Base-by-base conservation (phyloP, 163 green algal species). In the Chlorella variabilis region DNA sequence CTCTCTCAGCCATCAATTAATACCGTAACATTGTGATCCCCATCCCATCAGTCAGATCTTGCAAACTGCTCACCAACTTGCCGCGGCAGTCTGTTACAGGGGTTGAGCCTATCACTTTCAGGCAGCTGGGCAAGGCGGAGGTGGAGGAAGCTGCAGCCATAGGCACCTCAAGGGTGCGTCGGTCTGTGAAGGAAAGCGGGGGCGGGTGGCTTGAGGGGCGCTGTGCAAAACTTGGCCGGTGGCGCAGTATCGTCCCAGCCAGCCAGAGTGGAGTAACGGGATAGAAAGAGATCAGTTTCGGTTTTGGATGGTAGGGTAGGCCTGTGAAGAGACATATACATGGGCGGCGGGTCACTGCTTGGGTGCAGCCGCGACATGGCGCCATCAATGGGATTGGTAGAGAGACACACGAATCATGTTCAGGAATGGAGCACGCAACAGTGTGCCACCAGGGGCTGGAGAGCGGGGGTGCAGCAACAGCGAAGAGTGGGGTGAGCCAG, bases 261-360 rank as follows among this genome's bases (percentile, higher is more conserved):
- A 9, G 15, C 5, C 15, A 62, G 20, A 62, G 20, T 9, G 4
- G 23, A 62, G 45, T 62, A n/a, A n/a, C 15, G 54, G 18, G 20
- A 62, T 62, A 62, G 54, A n/a, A 62, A n/a, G 20, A n/a, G 25
- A 62, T 62, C 54, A n/a, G 54, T 62, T n/a, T n/a, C n/a, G n/a
- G 13, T n/a, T 54, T 11, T 54, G 45, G 45, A 54, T 54, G 45
- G 45, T 23, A 11, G 15, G 45, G 45, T 54, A 23, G 15, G 45
- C 11, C 23, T n/a, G 54, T 62, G 25, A n/a, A 62, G 15, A n/a
- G 23, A 62, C 15, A 62, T 62, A 15, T 62, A 62, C 54, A 62
- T 31, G 15, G 54, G 18, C 9, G 54, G 4, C 15, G 23, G 54
- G 54, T 4, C 23, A 15, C 54, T 62, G 54, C 54, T 62, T 62